Conservation (phyloP, 805 yeast species). For the Candida pini region DNA sequence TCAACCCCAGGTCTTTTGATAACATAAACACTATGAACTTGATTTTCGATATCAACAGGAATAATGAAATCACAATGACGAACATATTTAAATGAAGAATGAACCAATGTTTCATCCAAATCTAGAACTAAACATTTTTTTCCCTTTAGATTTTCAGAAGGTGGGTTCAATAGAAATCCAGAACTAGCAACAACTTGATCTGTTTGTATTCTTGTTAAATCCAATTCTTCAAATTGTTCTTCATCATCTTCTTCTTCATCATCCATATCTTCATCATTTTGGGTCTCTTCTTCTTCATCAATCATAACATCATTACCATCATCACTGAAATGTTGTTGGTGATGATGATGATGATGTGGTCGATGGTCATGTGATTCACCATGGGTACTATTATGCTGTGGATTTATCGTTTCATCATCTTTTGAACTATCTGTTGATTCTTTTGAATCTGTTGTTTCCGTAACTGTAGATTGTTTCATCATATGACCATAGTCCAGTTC, state of each 20-base stretch:
- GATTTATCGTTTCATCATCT: conserved; percentile 28
- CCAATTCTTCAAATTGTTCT: conserved; percentile 34
- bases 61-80: conserved; percentile 94
- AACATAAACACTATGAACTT: conserved; percentile 90
- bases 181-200: conserved; percentile 66
- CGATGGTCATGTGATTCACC: conserved; percentile 3
- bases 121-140: conserved; percentile 88
- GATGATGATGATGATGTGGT: conserved; percentile 4
- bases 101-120: conserved; percentile 94
- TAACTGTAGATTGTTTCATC: conserved; percentile 14
- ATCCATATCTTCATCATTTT: conserved; percentile 14
- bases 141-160: conserved; percentile 41
- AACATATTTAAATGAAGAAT: conserved; percentile 86
- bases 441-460: conserved; percentile 27
- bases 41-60: conserved; percentile 94
- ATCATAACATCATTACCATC: conserved; percentile 6
- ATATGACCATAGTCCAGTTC: background rate
- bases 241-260: conserved; percentile 18
- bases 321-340: conserved; percentile 9
- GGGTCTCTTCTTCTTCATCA: conserved; percentile 15
- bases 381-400: conserved; percentile 3
- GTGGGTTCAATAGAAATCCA: conserved; percentile 60
- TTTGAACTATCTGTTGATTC: conserved; percentile 32
- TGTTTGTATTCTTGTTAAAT: conserved; percentile 59
- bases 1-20: conserved; percentile 98